Evolutionary conservation across 768 basidiomycete species (phyloP).

Genomic region (Lactarius psammicola): DNA sequence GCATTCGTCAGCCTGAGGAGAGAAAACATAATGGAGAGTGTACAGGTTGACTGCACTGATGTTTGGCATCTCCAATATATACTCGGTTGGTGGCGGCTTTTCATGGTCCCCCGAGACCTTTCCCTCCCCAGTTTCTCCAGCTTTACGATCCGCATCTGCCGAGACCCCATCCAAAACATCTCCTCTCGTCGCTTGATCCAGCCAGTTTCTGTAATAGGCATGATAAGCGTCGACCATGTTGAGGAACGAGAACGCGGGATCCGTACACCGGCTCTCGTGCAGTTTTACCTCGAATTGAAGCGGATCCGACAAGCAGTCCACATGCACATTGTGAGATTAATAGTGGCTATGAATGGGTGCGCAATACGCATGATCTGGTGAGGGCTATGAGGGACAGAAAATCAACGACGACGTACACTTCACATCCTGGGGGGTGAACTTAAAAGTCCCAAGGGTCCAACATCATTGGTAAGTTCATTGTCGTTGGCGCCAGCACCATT

Average conservation of each 20-base stretch:
- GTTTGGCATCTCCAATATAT: constrained; percentile 81
- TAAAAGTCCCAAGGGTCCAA: constrained; percentile 36
- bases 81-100: constrained; percentile 73
- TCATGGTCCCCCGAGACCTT: constrained; percentile 51
- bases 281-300: constrained; percentile 95
- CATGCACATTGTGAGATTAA: constrained; percentile 89
- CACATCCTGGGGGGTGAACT: constrained; percentile 87
- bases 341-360: constrained; percentile 59
- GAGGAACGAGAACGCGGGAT: constrained; percentile 98
- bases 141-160: constrained; percentile 28
- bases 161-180: constrained; percentile 63
- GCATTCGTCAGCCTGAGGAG: neutral
- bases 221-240: constrained; percentile 97
- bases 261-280: constrained; percentile 91
- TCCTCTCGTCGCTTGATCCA: constrained; percentile 78
- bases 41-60: constrained; percentile 89
- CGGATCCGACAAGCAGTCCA: constrained; percentile 92
- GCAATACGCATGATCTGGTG: neutral
- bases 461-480: constrained; percentile 41
- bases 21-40: constrained; percentile 37
- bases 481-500: constrained; percentile 47
- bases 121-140: constrained; percentile 14
- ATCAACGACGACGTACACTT: constrained; percentile 58
- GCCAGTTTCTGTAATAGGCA: constrained; percentile 93
- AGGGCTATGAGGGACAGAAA: constrained; percentile 12